These are phyloP conservation scores for Cyberlindnera xishuangbannaensis DNA, from an alignment of 805 yeast genomes.

Conservation along the genomic window DNA sequence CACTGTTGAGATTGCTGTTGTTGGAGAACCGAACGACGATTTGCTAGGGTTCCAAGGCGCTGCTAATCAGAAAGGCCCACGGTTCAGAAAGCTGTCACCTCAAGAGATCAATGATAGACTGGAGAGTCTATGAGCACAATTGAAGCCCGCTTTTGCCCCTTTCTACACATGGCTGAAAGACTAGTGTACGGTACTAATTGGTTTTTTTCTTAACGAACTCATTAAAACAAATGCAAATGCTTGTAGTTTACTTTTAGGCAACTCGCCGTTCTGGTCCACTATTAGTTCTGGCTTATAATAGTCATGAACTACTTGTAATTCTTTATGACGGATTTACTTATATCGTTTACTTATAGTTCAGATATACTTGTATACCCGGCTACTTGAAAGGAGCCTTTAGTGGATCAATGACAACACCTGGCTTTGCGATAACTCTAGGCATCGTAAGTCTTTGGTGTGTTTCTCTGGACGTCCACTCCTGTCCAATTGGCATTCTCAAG, in stretches of 20 bases:
- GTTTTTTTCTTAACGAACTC: too few species aligned
- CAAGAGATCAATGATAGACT: conserved; percentile 95
- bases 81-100: conserved; percentile 76
- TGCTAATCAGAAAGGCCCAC: conserved; percentile 71
- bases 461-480: conserved; percentile 88
- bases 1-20: conserved; percentile 85
- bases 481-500: conserved; percentile 92
- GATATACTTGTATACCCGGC: too few species aligned
- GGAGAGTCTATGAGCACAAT: conserved; percentile 78
- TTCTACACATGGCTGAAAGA: too few species aligned
- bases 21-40: conserved; percentile 78
- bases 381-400: conserved; percentile 76
- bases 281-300: too few species aligned
- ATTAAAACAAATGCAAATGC: too few species aligned
- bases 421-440: conserved; percentile 82
- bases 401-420: conserved; percentile 89
- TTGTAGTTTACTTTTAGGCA: too few species aligned
- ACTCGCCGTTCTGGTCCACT: too few species aligned
- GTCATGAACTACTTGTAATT: too few species aligned
- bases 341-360: too few species aligned
- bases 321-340: too few species aligned
- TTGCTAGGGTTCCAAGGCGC: conserved; percentile 85
- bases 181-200: too few species aligned
- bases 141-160: too few species aligned
- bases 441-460: conserved; percentile 84